Evolutionary conservation across 1,284 basidiomycete genomes (phyloP).

Genomic region (Schizophyllum amplum): DNA sequence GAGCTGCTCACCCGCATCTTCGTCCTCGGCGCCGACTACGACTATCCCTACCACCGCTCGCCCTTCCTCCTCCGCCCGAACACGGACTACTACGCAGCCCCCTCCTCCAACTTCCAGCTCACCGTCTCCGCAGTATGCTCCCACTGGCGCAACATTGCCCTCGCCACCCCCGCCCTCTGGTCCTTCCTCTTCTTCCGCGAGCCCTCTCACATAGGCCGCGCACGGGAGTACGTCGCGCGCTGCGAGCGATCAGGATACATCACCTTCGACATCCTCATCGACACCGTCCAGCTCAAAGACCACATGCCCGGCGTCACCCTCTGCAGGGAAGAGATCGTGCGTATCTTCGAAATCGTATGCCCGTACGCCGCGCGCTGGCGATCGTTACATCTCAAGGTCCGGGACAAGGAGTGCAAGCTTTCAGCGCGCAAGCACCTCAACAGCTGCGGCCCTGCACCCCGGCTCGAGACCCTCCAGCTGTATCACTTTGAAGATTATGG

Average conservation of each 20-base stretch:
- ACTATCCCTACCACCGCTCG: conserved; percentile 28
- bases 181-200: conserved; percentile 43
- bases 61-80: conserved; percentile 45
- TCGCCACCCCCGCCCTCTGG: conserved; percentile 43
- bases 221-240: conserved; percentile 36
- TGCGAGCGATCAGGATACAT: neutral
- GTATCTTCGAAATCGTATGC: conserved; percentile 39
- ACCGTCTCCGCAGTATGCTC: conserved; percentile 45
- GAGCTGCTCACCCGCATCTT: conserved; percentile 50
- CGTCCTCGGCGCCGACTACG: conserved; percentile 33
- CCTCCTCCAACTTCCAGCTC: conserved; percentile 41
- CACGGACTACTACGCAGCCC: conserved; percentile 32
- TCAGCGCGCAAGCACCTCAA: conserved; percentile 40
- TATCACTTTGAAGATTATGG: conserved; percentile 55
- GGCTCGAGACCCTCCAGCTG: conserved; percentile 48
- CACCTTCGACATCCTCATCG: conserved; percentile 46
- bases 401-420: conserved; percentile 46
- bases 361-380: conserved; percentile 45
- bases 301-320: conserved; percentile 38
- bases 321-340: conserved; percentile 32
- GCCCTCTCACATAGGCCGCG: conserved; percentile 38
- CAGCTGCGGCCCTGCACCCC: conserved; percentile 39
- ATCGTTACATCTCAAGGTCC: conserved; percentile 48
- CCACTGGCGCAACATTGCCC: conserved; percentile 44
- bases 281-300: conserved; percentile 40